Evolutionary conservation across 768 basidiomycete genomes (phyloP).

Genomic region (Kwoniella sp.): DNA sequence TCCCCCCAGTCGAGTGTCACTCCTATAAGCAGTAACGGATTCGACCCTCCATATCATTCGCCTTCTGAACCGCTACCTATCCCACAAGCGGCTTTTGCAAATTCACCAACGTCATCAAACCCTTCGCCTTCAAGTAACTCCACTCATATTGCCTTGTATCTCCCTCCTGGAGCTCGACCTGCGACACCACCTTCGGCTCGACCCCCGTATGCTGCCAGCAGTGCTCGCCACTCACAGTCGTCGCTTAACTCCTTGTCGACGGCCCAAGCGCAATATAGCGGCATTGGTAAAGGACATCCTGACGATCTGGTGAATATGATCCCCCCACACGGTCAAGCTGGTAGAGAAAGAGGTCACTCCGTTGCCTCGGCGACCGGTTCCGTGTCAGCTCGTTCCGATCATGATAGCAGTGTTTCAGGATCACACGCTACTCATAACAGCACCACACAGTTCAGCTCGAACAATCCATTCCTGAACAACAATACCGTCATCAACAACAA

Average conservation of each 20-base stretch:
- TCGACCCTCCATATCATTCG: conserved; percentile 5
- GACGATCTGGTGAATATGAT: conserved; percentile 7
- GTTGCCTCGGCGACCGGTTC: conserved; percentile 17
- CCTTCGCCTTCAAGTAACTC: conserved; percentile 18
- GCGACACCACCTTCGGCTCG: conserved; percentile 40
- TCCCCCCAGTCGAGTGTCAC: conserved; percentile 4
- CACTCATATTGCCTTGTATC: conserved; percentile 29
- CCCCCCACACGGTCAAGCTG: neutral
- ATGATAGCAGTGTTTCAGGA: conserved; percentile 4
- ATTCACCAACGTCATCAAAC: conserved; percentile 5
- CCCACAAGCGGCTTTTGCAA: conserved; percentile 19
- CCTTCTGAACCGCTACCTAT: conserved; percentile 20
- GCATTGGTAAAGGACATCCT: neutral
- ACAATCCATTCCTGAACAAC: conserved; percentile 12
- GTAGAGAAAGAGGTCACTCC: conserved; percentile 21
- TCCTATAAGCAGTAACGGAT: conserved; percentile 3
- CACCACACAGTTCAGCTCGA: conserved; percentile 10
- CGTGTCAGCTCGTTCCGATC: conserved; percentile 22
- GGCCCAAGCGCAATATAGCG: conserved; percentile 23
- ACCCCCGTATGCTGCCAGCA: conserved; percentile 13
- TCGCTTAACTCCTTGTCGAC: conserved; percentile 27
- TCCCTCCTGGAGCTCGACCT: conserved; percentile 48
- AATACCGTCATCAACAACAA: conserved; percentile 5
- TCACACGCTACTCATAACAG: conserved; percentile 14
- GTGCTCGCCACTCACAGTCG: conserved; percentile 31